Evolutionary conservation across 768 basidiomycete genomes (phyloP).

Genomic region (Russula griseocarnosa): DNA sequence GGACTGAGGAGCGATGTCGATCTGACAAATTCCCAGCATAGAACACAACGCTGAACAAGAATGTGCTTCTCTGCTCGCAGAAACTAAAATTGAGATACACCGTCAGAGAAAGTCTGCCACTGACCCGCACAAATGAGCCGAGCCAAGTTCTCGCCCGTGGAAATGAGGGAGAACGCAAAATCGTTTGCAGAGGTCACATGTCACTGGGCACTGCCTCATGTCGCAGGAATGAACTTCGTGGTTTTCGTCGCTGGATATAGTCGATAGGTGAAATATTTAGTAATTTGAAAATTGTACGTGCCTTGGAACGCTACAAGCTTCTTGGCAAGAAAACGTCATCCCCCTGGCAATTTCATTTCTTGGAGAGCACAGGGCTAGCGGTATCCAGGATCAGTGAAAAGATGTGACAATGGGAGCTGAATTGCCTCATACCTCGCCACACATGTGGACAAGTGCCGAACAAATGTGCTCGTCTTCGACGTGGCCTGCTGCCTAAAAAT

Average conservation of each 20-base stretch:
- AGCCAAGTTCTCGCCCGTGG: constrained; percentile 42
- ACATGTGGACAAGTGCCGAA: constrained; percentile 50
- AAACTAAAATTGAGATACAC: not conserved
- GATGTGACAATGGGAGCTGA: not conserved
- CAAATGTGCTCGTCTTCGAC: constrained; percentile 50
- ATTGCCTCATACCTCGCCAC: constrained; percentile 44
- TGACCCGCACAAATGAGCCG: constrained; percentile 57
- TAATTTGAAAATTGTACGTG: not conserved
- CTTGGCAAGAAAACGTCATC: constrained; percentile 18
- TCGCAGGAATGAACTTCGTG: constrained; percentile 52
- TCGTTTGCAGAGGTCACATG: constrained; percentile 53
- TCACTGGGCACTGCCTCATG: constrained; percentile 48
- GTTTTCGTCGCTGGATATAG: constrained; percentile 38
- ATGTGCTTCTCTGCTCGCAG: constrained; percentile 47
- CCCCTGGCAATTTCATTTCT: constrained; percentile 9
- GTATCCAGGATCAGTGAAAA: not conserved
- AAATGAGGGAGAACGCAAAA: constrained; percentile 52
- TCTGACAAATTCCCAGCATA: constrained; percentile 52
- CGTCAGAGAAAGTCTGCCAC: constrained; percentile 16
- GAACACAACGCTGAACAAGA: constrained; percentile 43
- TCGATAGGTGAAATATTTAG: not conserved
- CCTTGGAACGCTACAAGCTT: constrained; percentile 22
- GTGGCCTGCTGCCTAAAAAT: constrained; percentile 45
- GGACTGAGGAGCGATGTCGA: constrained; percentile 54
- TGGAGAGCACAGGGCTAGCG: constrained; percentile 24